Conservation (phyloP, 2,329 filamentous ascomycete species). For the Curvularia verruculosa region DNA sequence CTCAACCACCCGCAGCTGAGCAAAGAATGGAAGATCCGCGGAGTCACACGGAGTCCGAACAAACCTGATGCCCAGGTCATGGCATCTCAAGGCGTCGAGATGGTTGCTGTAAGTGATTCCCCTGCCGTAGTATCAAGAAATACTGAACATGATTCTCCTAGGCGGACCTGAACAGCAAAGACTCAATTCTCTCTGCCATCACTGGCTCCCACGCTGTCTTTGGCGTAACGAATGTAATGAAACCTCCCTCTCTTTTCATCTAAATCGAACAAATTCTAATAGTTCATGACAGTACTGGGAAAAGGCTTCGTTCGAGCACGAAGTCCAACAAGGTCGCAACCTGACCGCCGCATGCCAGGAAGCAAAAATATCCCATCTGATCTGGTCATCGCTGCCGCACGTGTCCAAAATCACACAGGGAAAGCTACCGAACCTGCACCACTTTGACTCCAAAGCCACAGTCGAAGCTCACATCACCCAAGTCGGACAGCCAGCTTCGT, state of each 20-base stretch:
- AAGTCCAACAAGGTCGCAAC: conserved; percentile 31
- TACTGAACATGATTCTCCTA: conserved; percentile 12
- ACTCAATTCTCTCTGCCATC: conserved; percentile 52
- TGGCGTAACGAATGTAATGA: conserved; percentile 50
- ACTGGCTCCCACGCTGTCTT: conserved; percentile 57
- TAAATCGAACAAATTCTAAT: no score
- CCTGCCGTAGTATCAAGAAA: neutral
- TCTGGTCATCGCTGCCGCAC: conserved; percentile 31
- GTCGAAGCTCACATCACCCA: conserved; percentile 62
- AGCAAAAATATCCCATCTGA: conserved; percentile 24
- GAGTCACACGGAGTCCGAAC: conserved; percentile 55
- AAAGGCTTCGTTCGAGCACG: conserved; percentile 8
- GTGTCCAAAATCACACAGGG: conserved; percentile 34
- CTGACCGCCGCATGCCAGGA: conserved; percentile 26
- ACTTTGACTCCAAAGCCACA: conserved; percentile 64
- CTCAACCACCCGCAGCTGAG: conserved; percentile 55
- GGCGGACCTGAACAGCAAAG: conserved; percentile 51
- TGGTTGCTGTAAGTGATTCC: conserved; percentile 24
- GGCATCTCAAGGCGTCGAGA: conserved; percentile 14
- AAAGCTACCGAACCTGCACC: conserved; percentile 47
- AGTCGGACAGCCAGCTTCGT: conserved; percentile 45
- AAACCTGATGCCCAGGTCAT: conserved; percentile 30
- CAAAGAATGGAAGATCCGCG: conserved; percentile 56
- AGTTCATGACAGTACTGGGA: conserved; percentile 12
- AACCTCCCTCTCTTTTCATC: conserved; percentile 10